Percentiles rank a stretch among this genome's conserved stretches.
phyloP scores from a whole-genome alignment of 495 filamentous ascomycete species.

The Hypoxylon rickii region DNA sequence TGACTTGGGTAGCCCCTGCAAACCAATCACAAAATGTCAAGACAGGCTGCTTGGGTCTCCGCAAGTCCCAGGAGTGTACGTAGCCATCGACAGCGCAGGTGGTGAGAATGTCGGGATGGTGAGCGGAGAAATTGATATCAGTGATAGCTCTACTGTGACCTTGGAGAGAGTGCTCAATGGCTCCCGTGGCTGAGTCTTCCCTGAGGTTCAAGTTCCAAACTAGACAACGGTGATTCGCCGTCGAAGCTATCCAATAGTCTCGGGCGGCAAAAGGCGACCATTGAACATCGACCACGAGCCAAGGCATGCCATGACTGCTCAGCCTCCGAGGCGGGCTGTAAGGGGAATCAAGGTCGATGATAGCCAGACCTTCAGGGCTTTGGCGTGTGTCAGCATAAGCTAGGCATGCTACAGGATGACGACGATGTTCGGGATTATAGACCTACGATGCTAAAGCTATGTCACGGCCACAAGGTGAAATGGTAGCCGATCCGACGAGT shows the following conservation, averaged over 20 bases:
- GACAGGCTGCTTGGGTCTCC: slow-evolving; percentile 71
- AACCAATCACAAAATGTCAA: slow-evolving; percentile 93
- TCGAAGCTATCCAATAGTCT: slow-evolving; percentile 92
- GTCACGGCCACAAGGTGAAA: slow-evolving; percentile 91
- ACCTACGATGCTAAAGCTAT: slow-evolving; percentile 85
- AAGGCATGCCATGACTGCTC: slow-evolving; percentile 79
- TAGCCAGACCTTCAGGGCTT: slow-evolving; percentile 80
- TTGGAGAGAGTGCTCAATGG: slow-evolving; percentile 87
- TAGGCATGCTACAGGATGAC: neutral
- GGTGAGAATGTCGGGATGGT: slow-evolving; percentile 85
- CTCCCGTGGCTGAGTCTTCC: slow-evolving; percentile 67
- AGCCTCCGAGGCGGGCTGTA: slow-evolving; percentile 87
- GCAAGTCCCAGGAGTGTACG: slow-evolving; percentile 91
- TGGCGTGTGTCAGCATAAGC: slow-evolving; percentile 5
- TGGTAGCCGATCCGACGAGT: slow-evolving; percentile 64
- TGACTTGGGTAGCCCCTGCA: slow-evolving; percentile 93
- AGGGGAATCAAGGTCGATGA: slow-evolving; percentile 91
- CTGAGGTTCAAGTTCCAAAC: slow-evolving; percentile 90
- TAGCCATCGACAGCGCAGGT: slow-evolving; percentile 94
- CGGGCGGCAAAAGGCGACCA: slow-evolving; percentile 92
- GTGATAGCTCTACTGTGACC: slow-evolving; percentile 90
- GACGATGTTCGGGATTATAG: neutral
- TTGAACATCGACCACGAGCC: slow-evolving; percentile 97
- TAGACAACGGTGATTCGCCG: slow-evolving; percentile 91
- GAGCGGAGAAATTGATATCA: slow-evolving; percentile 94